Evolutionary conservation across 2,329 filamentous ascomycete species (phyloP), one percentile per base, ranked within the genome.

Genomic region (Plenodomus tracheiphilus): DNA sequence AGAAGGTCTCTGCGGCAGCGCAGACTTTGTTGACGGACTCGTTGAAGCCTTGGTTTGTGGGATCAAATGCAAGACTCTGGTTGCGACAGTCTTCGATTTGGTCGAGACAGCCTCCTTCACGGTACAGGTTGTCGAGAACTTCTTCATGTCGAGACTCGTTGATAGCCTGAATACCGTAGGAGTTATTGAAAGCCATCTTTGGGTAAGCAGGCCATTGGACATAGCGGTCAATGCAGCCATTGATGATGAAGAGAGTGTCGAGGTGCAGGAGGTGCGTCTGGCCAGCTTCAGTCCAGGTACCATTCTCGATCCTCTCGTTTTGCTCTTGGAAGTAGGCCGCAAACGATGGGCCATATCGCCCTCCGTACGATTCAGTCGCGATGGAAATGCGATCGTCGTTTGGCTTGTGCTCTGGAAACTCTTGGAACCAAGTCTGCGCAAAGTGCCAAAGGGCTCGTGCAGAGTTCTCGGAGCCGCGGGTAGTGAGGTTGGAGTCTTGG

Each of bases 401-500:
- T 2, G 79, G 79, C 63, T 81, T 77, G 61, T 88, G 87, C 22
- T 78, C 76, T 0, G 83, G 84, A 49, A 88, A 88, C 22, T 83
- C 79, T 4, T 80, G 75, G 46, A 85, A 83, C 76, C 85, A 89
- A 1, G 78, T 77, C 62, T 85, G 82, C 0, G 80, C 76, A 66
- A 85, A 84, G 58, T 65, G 76, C 82, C 82, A 85, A 4, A 84
- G 69, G 8, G 79, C 77, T 52, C 77, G 74, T n/a, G 80, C 81
- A 21, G 79, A 77, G 58, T 80, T 80, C 43, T 75, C 68, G 0
- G 79, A 82, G 5, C 74, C 77, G 37, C 80, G 80, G 0, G 81
- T 77, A 2, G 77, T 76, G 2, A 70, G 61, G 6, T 74, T 74
- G 8, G 56, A 38, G 49, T 75, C 74, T 53, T 74, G 72, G 44